Conservation (phyloP, 139 green algal genomes). For the Chlorella ohadii region DNA sequence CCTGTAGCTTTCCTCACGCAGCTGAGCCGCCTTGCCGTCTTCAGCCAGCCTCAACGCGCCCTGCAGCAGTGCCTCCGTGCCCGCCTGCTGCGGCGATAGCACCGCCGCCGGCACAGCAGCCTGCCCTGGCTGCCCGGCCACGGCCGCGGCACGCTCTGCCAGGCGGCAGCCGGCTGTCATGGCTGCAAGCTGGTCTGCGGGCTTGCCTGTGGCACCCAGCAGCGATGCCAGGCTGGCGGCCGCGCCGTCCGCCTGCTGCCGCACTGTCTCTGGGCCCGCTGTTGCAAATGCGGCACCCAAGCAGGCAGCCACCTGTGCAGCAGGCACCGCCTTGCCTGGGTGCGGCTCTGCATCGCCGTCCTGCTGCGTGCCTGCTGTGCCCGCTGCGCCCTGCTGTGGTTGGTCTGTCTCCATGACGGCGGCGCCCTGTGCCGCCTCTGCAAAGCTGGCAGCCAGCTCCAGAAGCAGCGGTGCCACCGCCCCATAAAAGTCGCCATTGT, state of each 20-base stretch:
- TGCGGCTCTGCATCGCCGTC: neutral
- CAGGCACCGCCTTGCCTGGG: neutral
- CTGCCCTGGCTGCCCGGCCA: neutral
- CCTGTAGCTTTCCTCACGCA: constrained; percentile 17
- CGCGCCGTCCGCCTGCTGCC: constrained; percentile 1
- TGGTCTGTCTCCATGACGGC: neutral
- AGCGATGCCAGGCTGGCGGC: neutral
- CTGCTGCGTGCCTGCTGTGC: neutral
- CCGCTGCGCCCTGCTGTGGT: neutral
- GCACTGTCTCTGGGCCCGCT: neutral
- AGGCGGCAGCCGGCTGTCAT: constrained; percentile 5
- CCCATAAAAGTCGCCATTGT: constrained; percentile 10
- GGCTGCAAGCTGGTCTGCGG: constrained; percentile 24
- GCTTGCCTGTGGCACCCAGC: constrained; percentile 16
- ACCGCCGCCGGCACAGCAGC: neutral
- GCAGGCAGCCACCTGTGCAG: constrained; percentile 19
- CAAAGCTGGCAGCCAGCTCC: constrained; percentile 17
- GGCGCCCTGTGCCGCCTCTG: constrained; percentile 10
- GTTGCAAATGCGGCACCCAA: constrained; percentile 26
- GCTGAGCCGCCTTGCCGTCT: constrained; percentile 29
- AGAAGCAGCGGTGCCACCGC: constrained; percentile 27
- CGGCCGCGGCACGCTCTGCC: neutral
- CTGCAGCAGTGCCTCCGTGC: constrained; percentile 5
- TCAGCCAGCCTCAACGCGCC: constrained; percentile 13
- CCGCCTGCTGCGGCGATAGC: neutral